Evolutionary conservation across 108 stramenopile genomes (phyloP).

Genomic region (Ochromonas danica): DNA sequence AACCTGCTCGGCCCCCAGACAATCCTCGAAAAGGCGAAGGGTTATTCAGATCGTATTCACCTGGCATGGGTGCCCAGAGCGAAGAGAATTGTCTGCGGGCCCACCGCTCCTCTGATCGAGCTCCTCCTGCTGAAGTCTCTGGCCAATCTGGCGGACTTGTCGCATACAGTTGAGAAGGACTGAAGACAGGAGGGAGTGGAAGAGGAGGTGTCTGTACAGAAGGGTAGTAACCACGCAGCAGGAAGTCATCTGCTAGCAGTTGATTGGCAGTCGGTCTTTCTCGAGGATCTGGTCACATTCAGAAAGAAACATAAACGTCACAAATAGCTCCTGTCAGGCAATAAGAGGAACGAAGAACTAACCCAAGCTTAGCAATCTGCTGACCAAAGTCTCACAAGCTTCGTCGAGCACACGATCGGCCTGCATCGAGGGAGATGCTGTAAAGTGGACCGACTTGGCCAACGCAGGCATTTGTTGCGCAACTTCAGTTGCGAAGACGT

Average conservation of each 20-base stretch:
- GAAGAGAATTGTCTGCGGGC: conserved; percentile 12
- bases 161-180: neutral
- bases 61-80: conserved; percentile 33
- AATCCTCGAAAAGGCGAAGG: no score
- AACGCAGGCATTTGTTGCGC: neutral
- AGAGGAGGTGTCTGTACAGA: neutral
- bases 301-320: neutral
- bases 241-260: neutral
- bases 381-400: neutral
- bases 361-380: neutral
- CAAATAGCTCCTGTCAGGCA: neutral
- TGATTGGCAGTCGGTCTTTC: neutral
- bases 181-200: neutral
- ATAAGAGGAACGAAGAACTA: neutral
- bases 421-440: neutral
- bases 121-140: neutral
- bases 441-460: neutral
- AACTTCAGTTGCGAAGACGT: neutral
- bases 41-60: neutral
- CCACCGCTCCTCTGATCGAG: neutral
- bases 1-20: no score
- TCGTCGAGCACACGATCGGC: neutral
- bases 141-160: neutral
- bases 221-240: neutral
- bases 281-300: neutral